Base-by-base conservation (phyloP, 768 basidiomycete species). In the Tulasnella sp. region DNA sequence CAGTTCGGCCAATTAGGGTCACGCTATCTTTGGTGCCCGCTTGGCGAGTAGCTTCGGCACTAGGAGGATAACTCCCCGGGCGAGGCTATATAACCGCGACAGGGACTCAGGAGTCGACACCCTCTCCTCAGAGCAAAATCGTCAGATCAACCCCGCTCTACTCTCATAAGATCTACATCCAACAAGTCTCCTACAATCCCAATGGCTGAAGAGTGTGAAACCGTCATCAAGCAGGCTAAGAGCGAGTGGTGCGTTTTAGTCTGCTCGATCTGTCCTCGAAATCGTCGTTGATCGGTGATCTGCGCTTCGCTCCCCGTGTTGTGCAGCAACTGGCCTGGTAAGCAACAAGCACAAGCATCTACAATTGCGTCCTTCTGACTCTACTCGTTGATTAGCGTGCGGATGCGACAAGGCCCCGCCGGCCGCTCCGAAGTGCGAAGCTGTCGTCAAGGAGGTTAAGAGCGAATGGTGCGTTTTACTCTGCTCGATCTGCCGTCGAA, bases 141-240 rank as follows among this genome's bases (percentile, higher is more conserved):
- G 37, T 54, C 54, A 54, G 54, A 54, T 54, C 54, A 24, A 46
- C 54, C 54, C 54, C 22, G 54, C 64, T 69, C 64, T 69, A 69
- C 64, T 54, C 54, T 54, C 64, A 11, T 69, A 37, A 14, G 34
- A 69, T 9, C 18, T 37, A 69, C 64, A 69, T 69, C 64, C 18
- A 28, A 14, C 34, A 69, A 12, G 8, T 31, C 28, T 34, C 64
- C 16, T 69, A 11, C 34, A 28, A 54, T 37, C 34, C 18, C 64
- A 69, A 69, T 69, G 64, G 64, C 31, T 16, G 8, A 69, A 69
- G 31, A 69, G 34, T 69, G 64, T 31, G 64, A 69, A 69, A 37
- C 34, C 8, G 28, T 37, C 14, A 16, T 69, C 34, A 37, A 69
- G 34, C 0, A 37, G 18, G 64, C 31, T 16, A 3, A 0, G 0